A percentile compares a stretch with the other conserved stretches of the same genome.
These are phyloP conservation scores for Chrysochromulina parva DNA, from an alignment of 78 protist species.

Conservation along the genomic window DNA sequence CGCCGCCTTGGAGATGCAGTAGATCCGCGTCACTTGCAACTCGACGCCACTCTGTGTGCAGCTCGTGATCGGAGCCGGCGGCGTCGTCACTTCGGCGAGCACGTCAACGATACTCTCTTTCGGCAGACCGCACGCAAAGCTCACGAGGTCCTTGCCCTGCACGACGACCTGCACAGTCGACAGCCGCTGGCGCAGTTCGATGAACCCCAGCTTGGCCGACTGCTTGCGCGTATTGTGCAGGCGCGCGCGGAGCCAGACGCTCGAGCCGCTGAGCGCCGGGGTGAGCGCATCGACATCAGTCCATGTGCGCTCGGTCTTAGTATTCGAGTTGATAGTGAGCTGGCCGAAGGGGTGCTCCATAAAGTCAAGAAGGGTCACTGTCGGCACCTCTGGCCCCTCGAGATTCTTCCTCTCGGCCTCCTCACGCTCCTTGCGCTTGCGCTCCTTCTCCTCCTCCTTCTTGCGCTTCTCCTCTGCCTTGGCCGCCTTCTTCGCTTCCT, in stretches of 20 bases:
- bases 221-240: background rate
- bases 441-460: slow-evolving; percentile 16
- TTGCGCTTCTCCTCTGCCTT: slow-evolving; percentile 7
- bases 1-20: background rate
- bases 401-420: background rate
- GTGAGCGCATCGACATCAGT: too few relatives aligned
- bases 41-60: too few relatives aligned
- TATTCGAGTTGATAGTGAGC: background rate
- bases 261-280: too few relatives aligned
- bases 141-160: background rate
- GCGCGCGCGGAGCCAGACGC: slow-evolving; percentile 7
- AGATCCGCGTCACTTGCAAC: background rate
- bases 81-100: background rate
- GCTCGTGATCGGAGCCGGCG: too few relatives aligned
- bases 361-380: background rate
- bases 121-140: background rate
- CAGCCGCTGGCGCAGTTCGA: background rate
- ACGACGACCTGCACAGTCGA: background rate
- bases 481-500: slow-evolving; percentile 15
- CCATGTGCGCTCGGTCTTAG: background rate
- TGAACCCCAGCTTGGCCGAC: background rate
- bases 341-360: background rate
- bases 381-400: slow-evolving; percentile 12
- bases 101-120: background rate
- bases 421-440: background rate